phyloP scores from a whole-genome alignment of 164 flowering plant species.

The Dillenia suffruticosa region DNA sequence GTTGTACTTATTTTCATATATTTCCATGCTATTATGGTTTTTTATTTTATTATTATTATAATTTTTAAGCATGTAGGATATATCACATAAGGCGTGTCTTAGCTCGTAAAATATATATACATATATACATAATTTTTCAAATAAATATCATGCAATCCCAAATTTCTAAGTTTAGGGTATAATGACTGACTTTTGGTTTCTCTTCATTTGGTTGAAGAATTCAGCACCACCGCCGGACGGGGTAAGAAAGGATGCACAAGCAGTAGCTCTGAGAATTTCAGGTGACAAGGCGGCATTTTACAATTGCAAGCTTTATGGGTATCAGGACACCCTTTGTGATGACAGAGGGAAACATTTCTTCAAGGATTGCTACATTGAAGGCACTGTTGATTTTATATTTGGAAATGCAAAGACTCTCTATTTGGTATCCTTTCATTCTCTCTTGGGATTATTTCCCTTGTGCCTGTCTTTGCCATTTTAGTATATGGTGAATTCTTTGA shows the following conservation, averaged over 20 bases:
- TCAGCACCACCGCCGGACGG: conserved; percentile 61
- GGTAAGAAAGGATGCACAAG: conserved; percentile 41
- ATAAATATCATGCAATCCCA: neutral
- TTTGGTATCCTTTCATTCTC: conserved; percentile 19
- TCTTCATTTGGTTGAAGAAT: conserved; percentile 35
- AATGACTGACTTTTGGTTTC: neutral
- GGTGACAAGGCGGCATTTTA: conserved; percentile 59
- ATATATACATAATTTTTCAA: neutral
- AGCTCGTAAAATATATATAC: no score
- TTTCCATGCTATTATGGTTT: neutral
- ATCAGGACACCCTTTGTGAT: conserved; percentile 56
- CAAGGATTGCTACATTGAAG: conserved; percentile 38
- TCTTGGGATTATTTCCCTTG: neutral
- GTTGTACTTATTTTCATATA: neutral
- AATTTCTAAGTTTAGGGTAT: neutral
- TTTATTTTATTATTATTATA: neutral
- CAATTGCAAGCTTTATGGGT: conserved; percentile 45
- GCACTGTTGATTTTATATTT: conserved; percentile 46
- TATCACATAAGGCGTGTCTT: no score
- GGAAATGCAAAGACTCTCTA: conserved; percentile 39
- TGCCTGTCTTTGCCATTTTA: no score
- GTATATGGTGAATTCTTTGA: no score
- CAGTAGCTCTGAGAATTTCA: conserved; percentile 42
- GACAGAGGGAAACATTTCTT: conserved; percentile 39
- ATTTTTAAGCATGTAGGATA: no score